Percentiles rank a stretch among this genome's conserved stretches.
Evolutionary conservation across 73 alveolate species (phyloP).

Genomic region (Uronychia setigera): DNA sequence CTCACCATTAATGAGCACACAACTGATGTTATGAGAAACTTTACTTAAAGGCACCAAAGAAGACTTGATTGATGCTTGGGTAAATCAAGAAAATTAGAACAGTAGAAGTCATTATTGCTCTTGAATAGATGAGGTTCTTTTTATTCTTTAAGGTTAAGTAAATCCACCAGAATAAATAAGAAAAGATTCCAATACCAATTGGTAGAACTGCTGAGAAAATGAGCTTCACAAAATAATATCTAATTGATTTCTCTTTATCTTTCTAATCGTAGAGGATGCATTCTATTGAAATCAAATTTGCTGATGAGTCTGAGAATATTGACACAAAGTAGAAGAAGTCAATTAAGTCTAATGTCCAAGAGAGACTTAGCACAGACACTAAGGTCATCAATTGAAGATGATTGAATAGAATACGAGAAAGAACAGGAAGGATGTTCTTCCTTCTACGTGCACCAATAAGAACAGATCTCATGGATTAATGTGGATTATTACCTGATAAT

Average conservation of each 20-base stretch:
- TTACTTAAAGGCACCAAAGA: neutral
- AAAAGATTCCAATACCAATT: neutral
- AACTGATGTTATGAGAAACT: neutral
- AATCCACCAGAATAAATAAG: neutral
- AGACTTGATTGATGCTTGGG: constrained; percentile 1
- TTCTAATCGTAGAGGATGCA: neutral
- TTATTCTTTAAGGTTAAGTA: neutral
- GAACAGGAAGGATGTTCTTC: constrained; percentile 11
- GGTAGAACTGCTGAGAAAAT: constrained; percentile 3
- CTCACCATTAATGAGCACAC: constrained; percentile 7
- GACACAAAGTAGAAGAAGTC: neutral
- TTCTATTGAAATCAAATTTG: neutral
- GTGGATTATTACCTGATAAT: neutral
- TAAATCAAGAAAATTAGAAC: constrained; percentile 4
- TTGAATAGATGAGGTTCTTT: neutral
- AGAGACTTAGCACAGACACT: neutral
- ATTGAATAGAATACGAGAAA: constrained; percentile 25
- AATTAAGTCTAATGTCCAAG: constrained; percentile 7
- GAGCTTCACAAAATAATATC: neutral
- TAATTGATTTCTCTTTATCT: neutral
- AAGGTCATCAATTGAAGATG: constrained; percentile 33
- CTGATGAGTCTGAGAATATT: neutral
- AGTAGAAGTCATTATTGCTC: neutral
- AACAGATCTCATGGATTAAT: constrained; percentile 12
- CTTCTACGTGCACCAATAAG: constrained; percentile 12